Conservation (phyloP, 1,284 basidiomycete genomes). For the Cerrena zonata region DNA sequence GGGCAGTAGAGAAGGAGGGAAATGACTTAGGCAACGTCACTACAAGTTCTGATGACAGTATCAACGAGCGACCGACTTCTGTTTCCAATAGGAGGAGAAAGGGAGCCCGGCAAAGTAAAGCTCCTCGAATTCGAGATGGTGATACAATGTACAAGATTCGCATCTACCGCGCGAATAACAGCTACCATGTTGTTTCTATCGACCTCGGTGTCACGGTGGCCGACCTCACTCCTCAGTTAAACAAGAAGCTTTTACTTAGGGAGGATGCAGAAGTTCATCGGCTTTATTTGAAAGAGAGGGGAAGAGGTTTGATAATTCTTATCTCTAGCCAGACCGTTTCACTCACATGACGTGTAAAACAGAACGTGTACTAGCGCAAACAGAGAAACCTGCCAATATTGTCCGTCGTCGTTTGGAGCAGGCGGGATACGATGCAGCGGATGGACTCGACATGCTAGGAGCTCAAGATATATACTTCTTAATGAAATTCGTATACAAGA, state of each 20-base stretch:
- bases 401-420: slow-evolving; percentile 82
- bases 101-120: not conserved
- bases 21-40: slow-evolving; percentile 37
- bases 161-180: slow-evolving; percentile 74
- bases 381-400: slow-evolving; percentile 83
- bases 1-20: slow-evolving; percentile 48
- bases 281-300: slow-evolving; percentile 78
- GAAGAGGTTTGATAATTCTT: slow-evolving; percentile 58
- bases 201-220: slow-evolving; percentile 64
- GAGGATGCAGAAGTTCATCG: slow-evolving; percentile 59
- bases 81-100: slow-evolving; percentile 4
- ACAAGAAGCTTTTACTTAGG: slow-evolving; percentile 49
- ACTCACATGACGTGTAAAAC: slow-evolving; percentile 2
- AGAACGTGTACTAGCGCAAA: slow-evolving; percentile 79
- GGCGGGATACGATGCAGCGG: slow-evolving; percentile 83
- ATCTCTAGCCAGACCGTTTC: too few species aligned
- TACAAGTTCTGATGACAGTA: slow-evolving; percentile 43
- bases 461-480: slow-evolving; percentile 82
- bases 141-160: slow-evolving; percentile 55
- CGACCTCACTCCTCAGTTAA: slow-evolving; percentile 61
- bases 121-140: not conserved
- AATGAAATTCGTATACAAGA: slow-evolving; percentile 84
- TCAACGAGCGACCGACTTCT: slow-evolving; percentile 5
- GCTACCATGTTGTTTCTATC: slow-evolving; percentile 69
- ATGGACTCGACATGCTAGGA: slow-evolving; percentile 77